Evolutionary conservation across 2,329 filamentous ascomycete genomes (phyloP).

Genomic region (Thelonectria olida): DNA sequence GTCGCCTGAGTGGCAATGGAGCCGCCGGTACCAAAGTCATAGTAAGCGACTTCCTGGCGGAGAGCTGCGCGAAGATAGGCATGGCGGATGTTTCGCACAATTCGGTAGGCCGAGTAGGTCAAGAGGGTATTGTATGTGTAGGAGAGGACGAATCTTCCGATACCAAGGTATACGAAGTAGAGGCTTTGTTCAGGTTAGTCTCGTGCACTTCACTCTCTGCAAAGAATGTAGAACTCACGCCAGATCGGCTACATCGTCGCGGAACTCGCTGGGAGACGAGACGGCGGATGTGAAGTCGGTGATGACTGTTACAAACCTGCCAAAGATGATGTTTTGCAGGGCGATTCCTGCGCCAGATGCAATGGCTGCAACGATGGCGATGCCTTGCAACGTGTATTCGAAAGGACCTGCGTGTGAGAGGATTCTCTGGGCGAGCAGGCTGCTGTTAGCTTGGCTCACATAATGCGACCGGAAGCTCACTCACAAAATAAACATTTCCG

Average conservation of each 20-base stretch:
- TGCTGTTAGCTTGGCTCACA: constrained; percentile 13
- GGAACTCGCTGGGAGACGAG: constrained; percentile 40
- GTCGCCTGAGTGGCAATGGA: constrained; percentile 51
- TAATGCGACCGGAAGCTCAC: too few relatives aligned
- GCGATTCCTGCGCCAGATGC: constrained; percentile 50
- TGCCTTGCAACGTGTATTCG: constrained; percentile 41
- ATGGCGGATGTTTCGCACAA: constrained; percentile 58
- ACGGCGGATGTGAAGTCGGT: constrained; percentile 43
- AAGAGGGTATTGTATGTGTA: constrained; percentile 57
- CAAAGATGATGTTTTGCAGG: constrained; percentile 51
- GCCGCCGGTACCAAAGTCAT: constrained; percentile 53
- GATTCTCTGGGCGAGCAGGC: constrained; percentile 37
- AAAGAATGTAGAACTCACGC: constrained; percentile 52
- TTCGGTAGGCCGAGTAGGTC: constrained; percentile 60
- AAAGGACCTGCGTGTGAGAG: constrained; percentile 40
- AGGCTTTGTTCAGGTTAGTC: constrained; percentile 49
- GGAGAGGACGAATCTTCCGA: constrained; percentile 60
- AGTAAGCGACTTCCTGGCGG: constrained; percentile 60
- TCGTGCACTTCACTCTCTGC: constrained; percentile 44
- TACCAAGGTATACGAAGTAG: constrained; percentile 67
- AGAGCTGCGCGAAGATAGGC: constrained; percentile 61
- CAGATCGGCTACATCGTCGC: constrained; percentile 41
- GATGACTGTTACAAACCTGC: constrained; percentile 48
- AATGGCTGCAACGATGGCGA: constrained; percentile 45
- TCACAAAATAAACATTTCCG: constrained; percentile 34